phyloP scores from a whole-genome alignment of 345 rosid genomes.

The Viola odorata region DNA sequence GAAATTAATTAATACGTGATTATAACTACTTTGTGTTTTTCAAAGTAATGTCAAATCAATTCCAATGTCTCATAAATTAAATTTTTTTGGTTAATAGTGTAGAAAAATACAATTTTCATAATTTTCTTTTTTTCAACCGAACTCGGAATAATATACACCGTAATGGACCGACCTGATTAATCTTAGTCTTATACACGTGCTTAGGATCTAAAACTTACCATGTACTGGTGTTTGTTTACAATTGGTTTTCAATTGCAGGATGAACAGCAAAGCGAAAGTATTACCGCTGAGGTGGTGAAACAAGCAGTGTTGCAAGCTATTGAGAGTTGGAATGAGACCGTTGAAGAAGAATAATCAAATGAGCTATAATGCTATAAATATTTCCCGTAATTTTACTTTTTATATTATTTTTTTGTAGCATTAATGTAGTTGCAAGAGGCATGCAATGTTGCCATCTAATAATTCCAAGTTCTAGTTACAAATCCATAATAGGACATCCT shows the following conservation, averaged over 20 bases:
- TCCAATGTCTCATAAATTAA: background rate
- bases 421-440: too few relatives aligned
- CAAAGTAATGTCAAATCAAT: too few relatives aligned
- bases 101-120: background rate
- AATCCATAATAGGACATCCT: background rate
- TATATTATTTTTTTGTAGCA: background rate
- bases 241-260: constrained; percentile 44
- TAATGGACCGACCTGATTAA: too few relatives aligned
- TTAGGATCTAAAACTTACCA: too few relatives aligned
- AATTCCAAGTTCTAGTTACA: background rate
- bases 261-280: constrained; percentile 46
- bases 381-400: background rate
- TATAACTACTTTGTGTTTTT: too few relatives aligned
- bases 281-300: constrained; percentile 67
- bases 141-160: too few relatives aligned
- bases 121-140: background rate
- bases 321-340: constrained; percentile 45
- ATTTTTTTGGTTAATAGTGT: background rate
- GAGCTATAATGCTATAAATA: background rate
- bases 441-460: too few relatives aligned
- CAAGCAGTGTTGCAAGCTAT: constrained; percentile 65
- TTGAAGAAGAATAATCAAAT: constrained; percentile 3
- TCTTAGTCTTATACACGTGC: too few relatives aligned
- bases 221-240: background rate
- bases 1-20: background rate